Evolutionary conservation across 768 basidiomycete species (phyloP).

Genomic region (Hericium rajendrae): DNA sequence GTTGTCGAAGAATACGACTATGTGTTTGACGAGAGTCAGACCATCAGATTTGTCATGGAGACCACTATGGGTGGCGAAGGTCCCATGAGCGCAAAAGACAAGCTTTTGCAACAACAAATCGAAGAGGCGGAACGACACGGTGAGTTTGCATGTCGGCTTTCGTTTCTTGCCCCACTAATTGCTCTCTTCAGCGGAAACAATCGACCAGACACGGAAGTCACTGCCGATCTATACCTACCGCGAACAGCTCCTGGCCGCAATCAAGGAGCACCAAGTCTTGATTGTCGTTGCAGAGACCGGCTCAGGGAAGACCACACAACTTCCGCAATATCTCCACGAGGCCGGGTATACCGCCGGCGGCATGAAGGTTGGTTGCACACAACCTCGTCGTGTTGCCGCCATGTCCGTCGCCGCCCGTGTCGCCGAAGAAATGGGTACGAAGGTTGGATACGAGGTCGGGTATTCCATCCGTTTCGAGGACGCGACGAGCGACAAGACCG

Average conservation of each 20-base stretch:
- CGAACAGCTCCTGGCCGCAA: conserved; percentile 79
- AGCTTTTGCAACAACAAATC: conserved; percentile 76
- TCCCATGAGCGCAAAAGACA: conserved; percentile 76
- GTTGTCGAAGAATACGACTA: conserved; percentile 87
- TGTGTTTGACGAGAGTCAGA: conserved; percentile 96
- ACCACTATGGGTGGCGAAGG: conserved; percentile 54
- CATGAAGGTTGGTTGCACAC: conserved; percentile 89
- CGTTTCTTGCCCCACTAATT: conserved; percentile 1
- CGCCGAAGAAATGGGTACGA: conserved; percentile 95
- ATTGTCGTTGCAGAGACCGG: conserved; percentile 98
- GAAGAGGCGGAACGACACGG: conserved; percentile 87
- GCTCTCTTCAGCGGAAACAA: conserved; percentile 54
- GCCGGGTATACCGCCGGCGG: conserved; percentile 89
- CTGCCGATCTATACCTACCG: conserved; percentile 89
- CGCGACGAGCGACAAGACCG: conserved; percentile 98
- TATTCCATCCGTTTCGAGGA: conserved; percentile 99
- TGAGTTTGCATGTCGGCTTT: conserved; percentile 25
- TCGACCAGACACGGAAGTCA: conserved; percentile 90
- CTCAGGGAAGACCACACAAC: conserved; percentile 96
- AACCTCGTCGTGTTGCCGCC: conserved; percentile 96
- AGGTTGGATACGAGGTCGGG: conserved; percentile 98
- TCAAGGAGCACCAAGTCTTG: conserved; percentile 86
- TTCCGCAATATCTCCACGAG: conserved; percentile 97
- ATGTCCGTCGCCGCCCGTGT: conserved; percentile 99
- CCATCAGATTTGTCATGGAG: conserved; percentile 92